phyloP scores from a whole-genome alignment of 371 early-diverging fungal genomes.

The Apophysomyces trapeziformis region DNA sequence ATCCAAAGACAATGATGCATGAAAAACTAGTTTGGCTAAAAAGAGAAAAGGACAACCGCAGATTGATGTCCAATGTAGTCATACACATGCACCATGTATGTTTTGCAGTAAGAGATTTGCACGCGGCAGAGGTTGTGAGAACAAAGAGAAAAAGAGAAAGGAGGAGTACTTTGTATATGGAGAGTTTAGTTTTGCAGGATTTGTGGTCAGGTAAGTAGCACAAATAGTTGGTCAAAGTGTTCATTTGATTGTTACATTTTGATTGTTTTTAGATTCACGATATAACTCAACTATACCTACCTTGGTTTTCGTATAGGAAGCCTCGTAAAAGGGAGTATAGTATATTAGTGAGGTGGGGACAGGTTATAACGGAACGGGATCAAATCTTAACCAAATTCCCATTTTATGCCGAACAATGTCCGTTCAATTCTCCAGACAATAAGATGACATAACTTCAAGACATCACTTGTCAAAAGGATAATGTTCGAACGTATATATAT shows the following conservation, averaged over 20 bases:
- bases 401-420: background rate
- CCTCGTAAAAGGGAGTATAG: background rate
- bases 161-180: too few relatives aligned
- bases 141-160: background rate
- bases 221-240: conserved; percentile 8
- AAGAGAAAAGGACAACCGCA: too few relatives aligned
- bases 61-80: too few relatives aligned
- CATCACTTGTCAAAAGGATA: background rate
- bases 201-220: background rate
- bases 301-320: background rate
- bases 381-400: background rate
- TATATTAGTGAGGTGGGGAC: background rate
- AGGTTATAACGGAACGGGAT: background rate
- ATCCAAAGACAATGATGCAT: too few relatives aligned
- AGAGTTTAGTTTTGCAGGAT: too few relatives aligned
- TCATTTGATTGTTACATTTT: background rate
- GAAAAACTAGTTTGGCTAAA: too few relatives aligned
- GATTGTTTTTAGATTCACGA: too few relatives aligned
- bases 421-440: background rate
- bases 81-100: too few relatives aligned
- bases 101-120: too few relatives aligned
- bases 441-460: background rate
- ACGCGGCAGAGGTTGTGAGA: background rate
- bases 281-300: too few relatives aligned
- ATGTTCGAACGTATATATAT: too few relatives aligned